Conservation (phyloP, 2,329 filamentous ascomycete species). For the Cordyceps pruinosa region DNA sequence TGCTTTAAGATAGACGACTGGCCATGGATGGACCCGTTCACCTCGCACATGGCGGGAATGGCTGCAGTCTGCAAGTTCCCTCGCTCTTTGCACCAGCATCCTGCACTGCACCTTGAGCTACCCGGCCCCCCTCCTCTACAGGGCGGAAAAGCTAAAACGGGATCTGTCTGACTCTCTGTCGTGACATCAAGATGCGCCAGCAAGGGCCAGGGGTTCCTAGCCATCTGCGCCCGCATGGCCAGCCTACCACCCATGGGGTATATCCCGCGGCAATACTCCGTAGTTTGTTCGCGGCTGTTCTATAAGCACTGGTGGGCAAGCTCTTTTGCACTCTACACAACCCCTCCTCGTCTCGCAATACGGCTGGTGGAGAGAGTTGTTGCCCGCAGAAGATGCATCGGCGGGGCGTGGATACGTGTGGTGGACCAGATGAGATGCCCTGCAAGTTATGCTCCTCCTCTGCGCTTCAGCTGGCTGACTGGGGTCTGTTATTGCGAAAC, state of each 20-base stretch:
- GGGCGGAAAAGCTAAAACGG: not conserved
- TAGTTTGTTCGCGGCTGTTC: too few species aligned
- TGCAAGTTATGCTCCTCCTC: not conserved
- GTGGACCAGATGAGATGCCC: constrained; percentile 8
- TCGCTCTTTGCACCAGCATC: not conserved
- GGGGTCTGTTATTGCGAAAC: constrained; percentile 1
- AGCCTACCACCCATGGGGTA: not conserved
- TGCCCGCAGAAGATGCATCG: constrained; percentile 11
- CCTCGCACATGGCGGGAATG: constrained; percentile 4
- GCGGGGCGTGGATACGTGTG: constrained; percentile 8
- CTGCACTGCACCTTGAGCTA: not conserved
- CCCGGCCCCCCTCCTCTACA: not conserved
- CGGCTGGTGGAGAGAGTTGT: constrained; percentile 3
- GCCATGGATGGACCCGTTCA: not conserved
- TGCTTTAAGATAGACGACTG: not conserved
- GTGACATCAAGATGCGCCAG: constrained; percentile 11
- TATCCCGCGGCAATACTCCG: too few species aligned
- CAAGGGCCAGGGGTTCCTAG: constrained; percentile 6
- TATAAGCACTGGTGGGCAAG: not conserved
- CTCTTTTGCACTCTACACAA: not conserved
- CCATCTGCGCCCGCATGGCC: not conserved
- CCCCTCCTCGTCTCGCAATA: not conserved
- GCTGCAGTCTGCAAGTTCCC: not conserved
- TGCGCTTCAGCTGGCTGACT: not conserved
- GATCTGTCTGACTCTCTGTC: constrained; percentile 3